Evolutionary conservation across 306 rosid species (phyloP).

Genomic region (Hylodesmum podocarpum): DNA sequence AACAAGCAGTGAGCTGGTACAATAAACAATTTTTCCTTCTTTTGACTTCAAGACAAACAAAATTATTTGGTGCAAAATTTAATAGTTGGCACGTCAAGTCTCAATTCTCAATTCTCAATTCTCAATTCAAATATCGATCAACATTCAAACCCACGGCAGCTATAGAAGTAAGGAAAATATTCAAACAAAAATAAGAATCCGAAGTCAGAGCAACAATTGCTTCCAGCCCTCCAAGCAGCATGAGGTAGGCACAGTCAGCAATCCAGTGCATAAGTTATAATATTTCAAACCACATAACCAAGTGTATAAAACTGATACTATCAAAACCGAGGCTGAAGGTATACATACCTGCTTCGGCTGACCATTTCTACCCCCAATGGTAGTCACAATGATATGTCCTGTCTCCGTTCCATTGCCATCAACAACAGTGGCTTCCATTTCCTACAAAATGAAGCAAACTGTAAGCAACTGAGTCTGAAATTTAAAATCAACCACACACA

Average conservation of each 20-base stretch:
- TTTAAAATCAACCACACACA: neutral
- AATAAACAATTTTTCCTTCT: neutral
- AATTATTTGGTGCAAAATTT: neutral
- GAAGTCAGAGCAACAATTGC: neutral
- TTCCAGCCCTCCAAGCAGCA: neutral
- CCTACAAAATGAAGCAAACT: constrained; percentile 45
- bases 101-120: neutral
- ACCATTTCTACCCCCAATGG: constrained; percentile 96
- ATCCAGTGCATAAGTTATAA: neutral
- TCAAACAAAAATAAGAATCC: constrained; percentile 1
- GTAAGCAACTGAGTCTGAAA: constrained; percentile 4
- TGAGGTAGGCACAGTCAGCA: neutral
- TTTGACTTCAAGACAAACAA: neutral
- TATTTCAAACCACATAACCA: neutral
- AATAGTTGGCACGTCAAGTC: neutral
- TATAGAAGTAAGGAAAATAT: neutral
- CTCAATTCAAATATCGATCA: constrained; percentile 7
- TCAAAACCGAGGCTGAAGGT: neutral
- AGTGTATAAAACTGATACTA: neutral
- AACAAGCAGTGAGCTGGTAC: neutral
- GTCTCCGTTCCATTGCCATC: constrained; percentile 96
- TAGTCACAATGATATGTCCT: constrained; percentile 93
- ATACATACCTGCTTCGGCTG: constrained; percentile 82
- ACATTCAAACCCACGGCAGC: constrained; percentile 10
- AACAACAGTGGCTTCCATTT: constrained; percentile 85